A percentile compares a stretch with the other conserved stretches of the same genome.
Evolutionary conservation across 163 green algal genomes (phyloP).

Genomic region (Volvox carteri): DNA sequence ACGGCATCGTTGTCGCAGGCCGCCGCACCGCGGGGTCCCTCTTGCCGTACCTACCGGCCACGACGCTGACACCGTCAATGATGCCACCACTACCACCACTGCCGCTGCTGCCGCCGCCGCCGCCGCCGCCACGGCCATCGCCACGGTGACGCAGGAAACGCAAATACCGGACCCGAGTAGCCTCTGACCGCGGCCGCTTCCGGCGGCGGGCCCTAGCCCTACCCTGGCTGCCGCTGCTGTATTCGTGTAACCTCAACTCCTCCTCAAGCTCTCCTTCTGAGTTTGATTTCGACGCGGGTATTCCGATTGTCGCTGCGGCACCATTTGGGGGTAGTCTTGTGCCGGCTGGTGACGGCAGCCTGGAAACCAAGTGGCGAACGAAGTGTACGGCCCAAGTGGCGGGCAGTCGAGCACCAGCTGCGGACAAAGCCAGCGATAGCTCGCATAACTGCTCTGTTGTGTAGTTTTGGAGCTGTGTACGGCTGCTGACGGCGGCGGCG

Average conservation of each 20-base stretch:
- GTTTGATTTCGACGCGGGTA: not conserved
- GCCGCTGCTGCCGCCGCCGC: too few species aligned
- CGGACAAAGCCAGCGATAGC: not conserved
- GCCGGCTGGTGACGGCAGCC: not conserved
- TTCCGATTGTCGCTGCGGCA: not conserved
- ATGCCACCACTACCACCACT: too few species aligned
- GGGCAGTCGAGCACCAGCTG: not conserved
- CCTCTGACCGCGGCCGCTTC: not conserved
- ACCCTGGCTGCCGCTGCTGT: not conserved
- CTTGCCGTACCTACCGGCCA: not conserved
- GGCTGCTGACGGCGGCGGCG: constrained; percentile 23
- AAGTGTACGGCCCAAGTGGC: constrained; percentile 1
- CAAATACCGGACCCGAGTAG: not conserved
- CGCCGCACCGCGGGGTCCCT: not conserved
- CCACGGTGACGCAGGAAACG: too few species aligned
- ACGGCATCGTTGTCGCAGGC: not conserved
- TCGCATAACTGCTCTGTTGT: not conserved
- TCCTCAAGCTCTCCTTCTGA: not conserved
- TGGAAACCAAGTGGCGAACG: not conserved
- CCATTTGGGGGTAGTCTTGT: not conserved
- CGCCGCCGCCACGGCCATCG: too few species aligned
- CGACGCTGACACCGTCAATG: not conserved
- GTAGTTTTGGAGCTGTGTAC: not conserved
- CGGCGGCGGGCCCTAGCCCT: not conserved
- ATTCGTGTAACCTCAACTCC: not conserved